A percentile compares a stretch with the other conserved stretches of the same genome.
phyloP scores from a whole-genome alignment of 106 monocot species.

The Allium sativum region DNA sequence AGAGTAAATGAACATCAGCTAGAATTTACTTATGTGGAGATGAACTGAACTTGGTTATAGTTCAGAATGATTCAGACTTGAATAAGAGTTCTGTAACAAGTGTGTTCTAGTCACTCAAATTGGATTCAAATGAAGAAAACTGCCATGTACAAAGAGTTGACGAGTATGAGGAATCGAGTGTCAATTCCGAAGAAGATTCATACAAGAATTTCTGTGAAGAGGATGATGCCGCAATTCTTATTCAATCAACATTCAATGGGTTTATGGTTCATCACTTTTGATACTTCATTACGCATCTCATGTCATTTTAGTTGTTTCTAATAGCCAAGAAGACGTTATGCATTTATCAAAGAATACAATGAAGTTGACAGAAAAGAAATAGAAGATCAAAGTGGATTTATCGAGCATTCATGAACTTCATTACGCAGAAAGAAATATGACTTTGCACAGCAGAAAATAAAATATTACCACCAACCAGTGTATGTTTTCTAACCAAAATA shows the following conservation, averaged over 20 bases:
- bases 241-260: constrained; percentile 60
- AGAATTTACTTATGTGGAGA: constrained; percentile 47
- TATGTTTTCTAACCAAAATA: too few relatives aligned
- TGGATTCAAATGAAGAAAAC: constrained; percentile 15
- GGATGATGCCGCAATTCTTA: constrained; percentile 45
- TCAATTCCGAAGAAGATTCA: constrained; percentile 7
- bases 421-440: background rate
- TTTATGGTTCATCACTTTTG: constrained; percentile 27
- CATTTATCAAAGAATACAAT: constrained; percentile 10
- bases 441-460: too few relatives aligned
- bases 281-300: constrained; percentile 4
- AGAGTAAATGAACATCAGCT: constrained; percentile 32
- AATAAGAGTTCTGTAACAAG: constrained; percentile 16
- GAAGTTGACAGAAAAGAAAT: background rate
- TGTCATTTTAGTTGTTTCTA: constrained; percentile 6
- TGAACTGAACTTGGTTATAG: constrained; percentile 32
- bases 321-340: constrained; percentile 28
- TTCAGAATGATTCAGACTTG: constrained; percentile 27
- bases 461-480: too few relatives aligned
- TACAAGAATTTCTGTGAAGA: background rate
- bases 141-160: background rate
- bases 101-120: constrained; percentile 13
- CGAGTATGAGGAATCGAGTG: constrained; percentile 1
- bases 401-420: constrained; percentile 20
- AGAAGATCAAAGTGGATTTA: constrained; percentile 17